These are phyloP conservation scores for Kwoniella sp. DNA, from an alignment of 768 basidiomycete genomes.

Conservation along the genomic window DNA sequence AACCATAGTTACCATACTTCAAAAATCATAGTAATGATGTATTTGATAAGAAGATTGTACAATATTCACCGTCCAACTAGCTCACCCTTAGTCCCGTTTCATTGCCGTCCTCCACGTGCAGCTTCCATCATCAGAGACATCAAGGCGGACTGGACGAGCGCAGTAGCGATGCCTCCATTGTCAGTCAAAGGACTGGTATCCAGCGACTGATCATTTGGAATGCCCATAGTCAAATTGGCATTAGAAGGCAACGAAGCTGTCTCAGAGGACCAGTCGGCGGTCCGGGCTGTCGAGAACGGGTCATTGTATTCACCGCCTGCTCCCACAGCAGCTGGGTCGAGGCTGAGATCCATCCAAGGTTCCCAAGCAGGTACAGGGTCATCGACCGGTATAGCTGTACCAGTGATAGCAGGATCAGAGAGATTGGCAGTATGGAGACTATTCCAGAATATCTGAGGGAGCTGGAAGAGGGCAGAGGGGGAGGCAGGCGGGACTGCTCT, in stretches of 20 bases:
- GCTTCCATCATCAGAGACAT: conserved; percentile 27
- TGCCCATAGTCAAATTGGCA: background rate
- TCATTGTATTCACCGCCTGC: background rate
- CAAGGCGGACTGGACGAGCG: conserved; percentile 13
- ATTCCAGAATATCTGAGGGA: conserved; percentile 38
- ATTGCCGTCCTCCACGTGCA: conserved; percentile 2
- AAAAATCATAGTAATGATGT: background rate
- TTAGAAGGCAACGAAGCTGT: background rate
- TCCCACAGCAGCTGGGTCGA: background rate
- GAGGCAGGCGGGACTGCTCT: background rate
- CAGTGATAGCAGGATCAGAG: background rate
- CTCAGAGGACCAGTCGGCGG: background rate
- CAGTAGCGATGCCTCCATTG: background rate
- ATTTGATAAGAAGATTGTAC: background rate
- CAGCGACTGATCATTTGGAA: background rate
- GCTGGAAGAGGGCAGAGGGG: conserved; percentile 24
- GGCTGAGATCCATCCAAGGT: background rate
- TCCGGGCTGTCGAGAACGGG: background rate
- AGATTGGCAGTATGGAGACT: conserved; percentile 11
- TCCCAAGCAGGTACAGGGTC: conserved; percentile 1
- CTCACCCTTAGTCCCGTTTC: background rate
- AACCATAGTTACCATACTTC: conserved; percentile 1
- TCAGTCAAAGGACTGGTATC: background rate
- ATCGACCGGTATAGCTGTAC: background rate
- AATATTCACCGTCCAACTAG: background rate